These are phyloP conservation scores for Senna tora DNA, from an alignment of 306 rosid species.

Conservation along the genomic window DNA sequence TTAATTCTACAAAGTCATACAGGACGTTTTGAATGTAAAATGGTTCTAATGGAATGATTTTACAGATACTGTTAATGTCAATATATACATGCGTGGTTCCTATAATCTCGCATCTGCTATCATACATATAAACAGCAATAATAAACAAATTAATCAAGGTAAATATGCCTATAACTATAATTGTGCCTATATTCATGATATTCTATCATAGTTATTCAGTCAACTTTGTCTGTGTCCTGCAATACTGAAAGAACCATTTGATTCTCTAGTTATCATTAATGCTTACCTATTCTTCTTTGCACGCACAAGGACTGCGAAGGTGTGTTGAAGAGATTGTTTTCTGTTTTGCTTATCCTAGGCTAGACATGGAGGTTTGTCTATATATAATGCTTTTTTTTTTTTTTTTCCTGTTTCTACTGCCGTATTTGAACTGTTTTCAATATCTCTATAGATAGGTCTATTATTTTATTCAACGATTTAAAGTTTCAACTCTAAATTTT, in stretches of 20 bases:
- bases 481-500: no score
- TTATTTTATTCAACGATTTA: no score
- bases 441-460: not conserved
- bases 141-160: no score
- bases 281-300: slow-evolving; percentile 31
- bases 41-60: no score
- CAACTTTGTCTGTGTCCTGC: no score
- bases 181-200: no score
- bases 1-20: not conserved
- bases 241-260: slow-evolving; percentile 1
- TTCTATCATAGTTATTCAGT: no score
- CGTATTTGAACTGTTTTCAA: not conserved
- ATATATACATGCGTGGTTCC: no score
- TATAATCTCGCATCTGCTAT: no score
- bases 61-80: no score
- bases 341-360: slow-evolving; percentile 85
- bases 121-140: no score
- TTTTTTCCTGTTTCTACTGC: not conserved
- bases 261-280: slow-evolving; percentile 13
- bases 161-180: no score
- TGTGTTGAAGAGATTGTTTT: slow-evolving; percentile 89
- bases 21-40: slow-evolving; percentile 9
- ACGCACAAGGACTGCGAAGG: slow-evolving; percentile 68
- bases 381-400: slow-evolving; percentile 15
- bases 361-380: slow-evolving; percentile 82